Conservation (phyloP, 345 rosid genomes). For the Eucalyptus pauciflora region DNA sequence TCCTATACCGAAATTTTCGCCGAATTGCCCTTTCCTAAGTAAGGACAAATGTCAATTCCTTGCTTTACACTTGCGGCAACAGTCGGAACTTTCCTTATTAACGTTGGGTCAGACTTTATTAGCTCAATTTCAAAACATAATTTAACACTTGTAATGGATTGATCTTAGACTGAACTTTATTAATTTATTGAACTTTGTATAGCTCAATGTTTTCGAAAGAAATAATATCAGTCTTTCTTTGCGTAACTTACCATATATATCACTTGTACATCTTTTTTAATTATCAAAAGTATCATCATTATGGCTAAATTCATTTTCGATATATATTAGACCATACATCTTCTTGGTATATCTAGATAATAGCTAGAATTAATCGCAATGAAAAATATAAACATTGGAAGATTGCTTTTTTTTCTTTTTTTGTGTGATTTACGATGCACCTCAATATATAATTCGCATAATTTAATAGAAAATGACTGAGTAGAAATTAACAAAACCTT, state of each 20-base stretch:
- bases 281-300: neutral
- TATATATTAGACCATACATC: neutral
- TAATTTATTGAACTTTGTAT: neutral
- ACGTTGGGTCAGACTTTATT: neutral
- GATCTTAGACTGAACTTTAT: neutral
- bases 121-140: no score
- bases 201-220: neutral
- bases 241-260: neutral
- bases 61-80: neutral
- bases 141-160: neutral
- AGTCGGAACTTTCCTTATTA: no score
- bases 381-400: neutral
- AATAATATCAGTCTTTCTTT: neutral
- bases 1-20: no score
- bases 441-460: neutral
- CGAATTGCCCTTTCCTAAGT: neutral
- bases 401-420: neutral
- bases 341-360: neutral
- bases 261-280: neutral
- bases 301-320: neutral
- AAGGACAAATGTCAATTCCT: neutral
- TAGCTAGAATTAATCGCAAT: neutral
- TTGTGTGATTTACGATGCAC: constrained; percentile 9
- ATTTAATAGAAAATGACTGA: no score
- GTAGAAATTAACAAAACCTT: no score